Percentiles rank a stretch among this genome's conserved stretches.
phyloP scores from a whole-genome alignment of 768 basidiomycete species.

The Gloeostereum incarnatum region DNA sequence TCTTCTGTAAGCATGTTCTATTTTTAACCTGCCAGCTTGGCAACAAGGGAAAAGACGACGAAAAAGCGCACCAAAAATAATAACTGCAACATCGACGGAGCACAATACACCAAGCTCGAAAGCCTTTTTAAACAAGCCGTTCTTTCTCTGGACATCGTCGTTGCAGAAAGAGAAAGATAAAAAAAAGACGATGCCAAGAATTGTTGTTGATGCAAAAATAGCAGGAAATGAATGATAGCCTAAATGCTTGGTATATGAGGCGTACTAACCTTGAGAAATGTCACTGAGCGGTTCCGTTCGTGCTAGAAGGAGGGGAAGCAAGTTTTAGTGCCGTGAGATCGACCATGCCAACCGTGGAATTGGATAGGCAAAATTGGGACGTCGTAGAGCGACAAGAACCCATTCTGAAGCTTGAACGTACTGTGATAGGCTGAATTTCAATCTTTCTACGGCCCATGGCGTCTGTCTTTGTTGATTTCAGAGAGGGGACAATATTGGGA shows the following conservation, averaged over 20 bases:
- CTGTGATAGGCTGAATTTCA: conserved; percentile 10
- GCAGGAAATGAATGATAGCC: neutral
- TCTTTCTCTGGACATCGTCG: conserved; percentile 9
- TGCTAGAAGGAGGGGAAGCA: conserved; percentile 4
- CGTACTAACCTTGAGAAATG: conserved; percentile 8
- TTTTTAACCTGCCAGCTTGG: conserved; percentile 8
- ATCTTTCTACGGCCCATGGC: conserved; percentile 12
- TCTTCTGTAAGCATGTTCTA: conserved; percentile 23
- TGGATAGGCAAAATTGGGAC: neutral
- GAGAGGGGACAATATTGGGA: neutral
- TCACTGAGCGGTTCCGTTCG: conserved; percentile 10
- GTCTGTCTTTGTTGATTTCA: neutral
- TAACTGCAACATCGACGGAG: conserved; percentile 9
- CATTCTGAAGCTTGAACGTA: conserved; percentile 3
- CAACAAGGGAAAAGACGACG: conserved; percentile 13
- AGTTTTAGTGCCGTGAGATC: neutral
- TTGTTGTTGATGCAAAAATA: neutral
- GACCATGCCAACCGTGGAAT: neutral
- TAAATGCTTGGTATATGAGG: neutral
- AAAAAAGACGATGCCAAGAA: conserved; percentile 2
- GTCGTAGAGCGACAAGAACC: neutral
- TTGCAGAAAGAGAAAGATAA: neutral
- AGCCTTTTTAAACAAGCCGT: conserved; percentile 11
- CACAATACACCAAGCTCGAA: conserved; percentile 11
- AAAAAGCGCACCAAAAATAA: conserved; percentile 8